Evolutionary conservation across 345 rosid species (phyloP).

Genomic region (Salix exigua): DNA sequence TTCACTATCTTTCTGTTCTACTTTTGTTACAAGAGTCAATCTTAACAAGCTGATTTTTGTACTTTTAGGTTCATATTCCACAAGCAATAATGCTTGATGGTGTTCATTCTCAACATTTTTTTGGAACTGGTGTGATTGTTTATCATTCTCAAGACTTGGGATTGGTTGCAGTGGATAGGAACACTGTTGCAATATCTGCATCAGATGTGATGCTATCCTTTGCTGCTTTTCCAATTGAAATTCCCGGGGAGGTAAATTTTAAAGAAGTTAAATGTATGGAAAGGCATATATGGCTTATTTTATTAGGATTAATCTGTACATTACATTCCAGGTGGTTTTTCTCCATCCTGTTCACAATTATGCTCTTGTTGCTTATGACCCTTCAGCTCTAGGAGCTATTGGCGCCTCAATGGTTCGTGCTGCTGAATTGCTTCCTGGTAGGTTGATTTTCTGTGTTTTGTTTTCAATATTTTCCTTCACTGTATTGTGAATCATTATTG

Average conservation of each 20-base stretch:
- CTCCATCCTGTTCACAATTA: slow-evolving; percentile 97
- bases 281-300: neutral
- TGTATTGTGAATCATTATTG: too few relatives aligned
- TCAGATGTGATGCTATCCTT: slow-evolving; percentile 95
- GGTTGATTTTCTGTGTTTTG: slow-evolving; percentile 15
- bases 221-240: slow-evolving; percentile 94
- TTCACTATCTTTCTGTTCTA: too few relatives aligned
- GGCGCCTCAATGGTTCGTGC: slow-evolving; percentile 74
- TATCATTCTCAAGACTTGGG: slow-evolving; percentile 87
- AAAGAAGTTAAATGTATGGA: neutral
- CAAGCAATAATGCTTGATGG: slow-evolving; percentile 91
- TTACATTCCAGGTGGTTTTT: slow-evolving; percentile 71
- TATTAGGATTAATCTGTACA: slow-evolving; percentile 15
- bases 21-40: too few relatives aligned
- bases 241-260: slow-evolving; percentile 84
- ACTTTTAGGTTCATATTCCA: slow-evolving; percentile 86
- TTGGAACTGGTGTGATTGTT: slow-evolving; percentile 87
- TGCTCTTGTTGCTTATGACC: slow-evolving; percentile 89
- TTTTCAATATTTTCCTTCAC: too few relatives aligned
- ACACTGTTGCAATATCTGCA: slow-evolving; percentile 74
- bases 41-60: too few relatives aligned
- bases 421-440: slow-evolving; percentile 90
- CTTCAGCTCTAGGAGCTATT: slow-evolving; percentile 64
- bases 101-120: slow-evolving; percentile 73
- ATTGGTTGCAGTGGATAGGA: slow-evolving; percentile 88